A percentile compares a stretch with the other conserved stretches of the same genome.
phyloP scores from a whole-genome alignment of 768 basidiomycete genomes.

The Lactarius evosmus region DNA sequence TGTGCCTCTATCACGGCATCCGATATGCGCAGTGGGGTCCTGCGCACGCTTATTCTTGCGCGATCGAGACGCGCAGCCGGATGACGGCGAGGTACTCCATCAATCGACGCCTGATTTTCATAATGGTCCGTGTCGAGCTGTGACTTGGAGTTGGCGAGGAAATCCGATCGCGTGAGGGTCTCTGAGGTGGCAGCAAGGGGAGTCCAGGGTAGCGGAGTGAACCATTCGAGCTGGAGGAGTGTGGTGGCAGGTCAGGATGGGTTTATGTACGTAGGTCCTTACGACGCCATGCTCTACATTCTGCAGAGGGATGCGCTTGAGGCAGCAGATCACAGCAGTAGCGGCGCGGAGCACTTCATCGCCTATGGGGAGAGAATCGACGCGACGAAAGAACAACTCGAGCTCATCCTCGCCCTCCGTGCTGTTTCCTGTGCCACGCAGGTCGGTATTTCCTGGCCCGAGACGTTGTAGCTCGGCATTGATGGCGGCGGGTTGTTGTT shows the following conservation, averaged over 20 bases:
- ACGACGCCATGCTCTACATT: constrained; percentile 91
- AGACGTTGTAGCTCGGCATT: constrained; percentile 68
- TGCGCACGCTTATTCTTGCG: constrained; percentile 50
- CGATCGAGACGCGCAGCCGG: constrained; percentile 41
- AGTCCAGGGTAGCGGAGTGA: constrained; percentile 83
- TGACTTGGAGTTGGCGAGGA: constrained; percentile 65
- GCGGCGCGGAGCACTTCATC: constrained; percentile 82
- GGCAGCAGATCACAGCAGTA: constrained; percentile 75
- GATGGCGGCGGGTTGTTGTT: constrained; percentile 77
- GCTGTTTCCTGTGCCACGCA: constrained; percentile 1
- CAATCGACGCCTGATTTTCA: constrained; percentile 87
- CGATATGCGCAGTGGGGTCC: constrained; percentile 71
- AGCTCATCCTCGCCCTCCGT: constrained; percentile 74
- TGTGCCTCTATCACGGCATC: constrained; percentile 75
- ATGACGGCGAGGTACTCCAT: constrained; percentile 93
- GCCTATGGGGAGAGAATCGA: constrained; percentile 69
- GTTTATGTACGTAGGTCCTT: constrained; percentile 67
- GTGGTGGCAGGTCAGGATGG: not conserved
- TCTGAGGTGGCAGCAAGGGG: constrained; percentile 41
- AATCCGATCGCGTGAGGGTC: constrained; percentile 50
- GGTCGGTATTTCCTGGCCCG: constrained; percentile 29
- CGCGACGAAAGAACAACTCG: constrained; percentile 66
- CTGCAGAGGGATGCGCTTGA: constrained; percentile 85
- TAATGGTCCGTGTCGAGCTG: constrained; percentile 91
- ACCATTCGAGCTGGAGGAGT: constrained; percentile 73